Percentiles rank a stretch among this genome's conserved stretches.
These are phyloP conservation scores for Verticillium nonalfalfae DNA, from an alignment of 2,329 filamentous ascomycete species.

Conservation along the genomic window DNA sequence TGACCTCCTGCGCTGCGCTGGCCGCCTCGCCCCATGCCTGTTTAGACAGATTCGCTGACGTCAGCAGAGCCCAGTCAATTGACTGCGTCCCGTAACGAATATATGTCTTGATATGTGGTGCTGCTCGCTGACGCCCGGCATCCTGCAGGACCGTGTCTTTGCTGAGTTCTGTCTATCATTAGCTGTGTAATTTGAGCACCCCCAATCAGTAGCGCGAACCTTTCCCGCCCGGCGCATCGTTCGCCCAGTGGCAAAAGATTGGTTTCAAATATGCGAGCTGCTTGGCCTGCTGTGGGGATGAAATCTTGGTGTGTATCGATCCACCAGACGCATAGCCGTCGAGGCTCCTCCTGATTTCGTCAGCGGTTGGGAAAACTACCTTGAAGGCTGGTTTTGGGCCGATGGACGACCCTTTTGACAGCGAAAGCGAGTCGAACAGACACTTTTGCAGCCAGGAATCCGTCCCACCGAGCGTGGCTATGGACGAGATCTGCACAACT, in stretches of 20 bases:
- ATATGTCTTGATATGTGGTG: slow-evolving; percentile 88
- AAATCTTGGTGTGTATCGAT: slow-evolving; percentile 77
- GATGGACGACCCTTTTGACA: slow-evolving; percentile 17
- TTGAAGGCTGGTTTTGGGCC: slow-evolving; percentile 46
- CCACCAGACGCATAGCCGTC: slow-evolving; percentile 72
- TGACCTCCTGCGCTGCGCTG: slow-evolving; percentile 52
- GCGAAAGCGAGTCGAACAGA: slow-evolving; percentile 45
- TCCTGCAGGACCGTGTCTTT: slow-evolving; percentile 25
- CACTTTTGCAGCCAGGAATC: slow-evolving; percentile 67
- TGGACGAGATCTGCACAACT: slow-evolving; percentile 67
- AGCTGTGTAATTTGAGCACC: background rate
- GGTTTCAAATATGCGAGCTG: slow-evolving; percentile 69
- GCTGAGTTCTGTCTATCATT: slow-evolving; percentile 16
- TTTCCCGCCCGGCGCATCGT: slow-evolving; percentile 39
- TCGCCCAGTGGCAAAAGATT: slow-evolving; percentile 70
- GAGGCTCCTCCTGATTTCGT: slow-evolving; percentile 69
- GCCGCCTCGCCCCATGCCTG: slow-evolving; percentile 76
- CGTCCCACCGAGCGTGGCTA: slow-evolving; percentile 68
- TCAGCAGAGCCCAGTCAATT: slow-evolving; percentile 81
- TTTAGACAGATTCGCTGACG: slow-evolving; percentile 85
- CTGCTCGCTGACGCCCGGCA: slow-evolving; percentile 60
- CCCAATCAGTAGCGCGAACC: slow-evolving; percentile 12
- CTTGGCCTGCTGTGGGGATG: slow-evolving; percentile 62
- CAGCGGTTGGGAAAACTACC: slow-evolving; percentile 73
- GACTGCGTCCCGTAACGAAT: slow-evolving; percentile 53